Evolutionary conservation across 495 filamentous ascomycete species (phyloP), one percentile per base, ranked within the genome.

Genomic region (Endocarpon pusillum): DNA sequence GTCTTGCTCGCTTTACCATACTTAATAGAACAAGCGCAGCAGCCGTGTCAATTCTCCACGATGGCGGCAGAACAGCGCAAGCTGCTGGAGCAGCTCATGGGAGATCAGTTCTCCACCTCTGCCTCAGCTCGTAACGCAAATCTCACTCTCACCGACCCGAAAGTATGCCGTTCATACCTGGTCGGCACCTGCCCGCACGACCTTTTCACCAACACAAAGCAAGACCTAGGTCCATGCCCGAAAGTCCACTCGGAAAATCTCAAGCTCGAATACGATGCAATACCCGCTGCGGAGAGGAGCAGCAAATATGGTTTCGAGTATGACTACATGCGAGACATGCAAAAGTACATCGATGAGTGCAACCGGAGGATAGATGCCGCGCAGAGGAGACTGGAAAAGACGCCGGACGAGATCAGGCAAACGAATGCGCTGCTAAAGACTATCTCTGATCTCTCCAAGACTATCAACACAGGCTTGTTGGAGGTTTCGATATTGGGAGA

Each of bases 171-270:
- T 34, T 93, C 84, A 37, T 94, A 85, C 58, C 69, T 99, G 33
- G 83, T 72, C 40, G 89, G 89, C 43, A 92, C 81, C 25, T 99
- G 89, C 53, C 89, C 89, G 3, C 87, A 94, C 62, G 89, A 99
- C 60, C 85, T 96, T 50, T 99, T 99, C 71, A 96, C 86, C 40
- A 99, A 99, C 61, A 99, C 89, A 25, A 96, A 94, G 59, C 83
- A 94, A 69, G 89, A 99, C 53, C 69, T 94, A 20, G 89, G 89
- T 14, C 74, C 73, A 0, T 99, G 89, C 47, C 73, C 83, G 21
- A 89, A 89, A 56, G 72, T 87, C 26, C 89, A 99, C 57, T 80
- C 71, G 36, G 86, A 93, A 52, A 69, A 74, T 18, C 67, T 94
- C 35, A 93, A 92, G 52, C 61, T 69, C 23, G 84, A 96, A 49